Evolutionary conservation across 2,329 filamentous ascomycete genomes (phyloP).

Genomic region (Endothia cerciana): DNA sequence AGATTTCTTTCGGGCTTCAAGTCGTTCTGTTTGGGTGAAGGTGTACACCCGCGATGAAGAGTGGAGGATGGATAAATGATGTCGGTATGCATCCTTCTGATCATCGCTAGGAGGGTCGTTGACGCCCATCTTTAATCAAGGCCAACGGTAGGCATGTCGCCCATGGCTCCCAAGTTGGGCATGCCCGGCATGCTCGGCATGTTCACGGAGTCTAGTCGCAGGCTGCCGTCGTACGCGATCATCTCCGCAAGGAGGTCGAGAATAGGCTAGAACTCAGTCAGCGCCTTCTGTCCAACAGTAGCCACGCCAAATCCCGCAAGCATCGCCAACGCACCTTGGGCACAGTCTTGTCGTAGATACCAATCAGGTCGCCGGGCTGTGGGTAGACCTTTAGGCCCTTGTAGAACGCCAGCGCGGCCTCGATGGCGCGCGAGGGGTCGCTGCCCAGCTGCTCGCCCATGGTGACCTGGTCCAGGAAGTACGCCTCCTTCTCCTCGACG

Average conservation of each 20-base stretch:
- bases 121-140: conserved; percentile 51
- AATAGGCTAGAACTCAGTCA: conserved; percentile 65
- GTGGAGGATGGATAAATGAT: conserved; percentile 16
- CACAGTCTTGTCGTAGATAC: conserved; percentile 98
- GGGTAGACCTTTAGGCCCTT: conserved; percentile 99
- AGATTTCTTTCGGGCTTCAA: background rate
- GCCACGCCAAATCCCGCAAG: background rate
- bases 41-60: conserved; percentile 4
- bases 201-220: conserved; percentile 59
- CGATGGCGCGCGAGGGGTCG: conserved; percentile 74
- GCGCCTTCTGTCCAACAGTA: background rate
- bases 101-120: conserved; percentile 2
- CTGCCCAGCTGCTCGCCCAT: conserved; percentile 81
- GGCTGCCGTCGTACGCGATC: conserved; percentile 85
- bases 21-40: background rate
- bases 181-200: conserved; percentile 35
- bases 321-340: conserved; percentile 69
- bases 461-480: conserved; percentile 95
- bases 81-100: conserved; percentile 1
- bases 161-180: conserved; percentile 48
- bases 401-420: conserved; percentile 95
- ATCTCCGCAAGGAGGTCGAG: conserved; percentile 97
- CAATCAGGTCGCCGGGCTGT: conserved; percentile 87
- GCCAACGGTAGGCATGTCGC: conserved; percentile 55
- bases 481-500: conserved; percentile 91